phyloP scores from a whole-genome alignment of 257 asterid genomes.

The Galeopsis tetrahit region DNA sequence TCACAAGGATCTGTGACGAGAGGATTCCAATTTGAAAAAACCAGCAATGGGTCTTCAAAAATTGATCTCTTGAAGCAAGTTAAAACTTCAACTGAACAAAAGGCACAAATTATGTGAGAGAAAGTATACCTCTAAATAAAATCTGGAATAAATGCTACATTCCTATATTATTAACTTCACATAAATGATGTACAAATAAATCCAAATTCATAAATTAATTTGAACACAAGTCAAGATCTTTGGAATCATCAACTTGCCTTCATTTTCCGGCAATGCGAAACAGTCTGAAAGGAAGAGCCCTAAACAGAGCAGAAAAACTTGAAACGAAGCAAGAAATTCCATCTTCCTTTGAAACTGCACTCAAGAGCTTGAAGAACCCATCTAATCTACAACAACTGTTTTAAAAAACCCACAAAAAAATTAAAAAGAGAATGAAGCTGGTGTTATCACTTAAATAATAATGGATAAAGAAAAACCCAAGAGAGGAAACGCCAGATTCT shows the following conservation, averaged over 20 bases:
- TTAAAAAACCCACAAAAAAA: conserved; percentile 11
- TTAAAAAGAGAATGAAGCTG: conserved; percentile 21
- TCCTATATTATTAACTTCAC: conserved; percentile 15
- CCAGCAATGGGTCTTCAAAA: conserved; percentile 79
- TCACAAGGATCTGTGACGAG: conserved; percentile 82
- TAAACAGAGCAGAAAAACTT: conserved; percentile 48
- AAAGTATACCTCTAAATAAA: conserved; percentile 16
- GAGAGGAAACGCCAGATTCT: conserved; percentile 40
- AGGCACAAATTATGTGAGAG: conserved; percentile 24
- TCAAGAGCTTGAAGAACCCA: conserved; percentile 43
- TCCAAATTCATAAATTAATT: conserved; percentile 30
- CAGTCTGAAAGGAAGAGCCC: conserved; percentile 46
- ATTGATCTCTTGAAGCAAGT: conserved; percentile 82
- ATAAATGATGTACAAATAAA: conserved; percentile 19
- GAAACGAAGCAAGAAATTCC: conserved; percentile 43
- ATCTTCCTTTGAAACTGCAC: conserved; percentile 45
- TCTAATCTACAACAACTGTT: conserved; percentile 35
- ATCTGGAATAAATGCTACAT: neutral
- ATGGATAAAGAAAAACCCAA: conserved; percentile 16
- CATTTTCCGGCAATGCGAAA: conserved; percentile 61
- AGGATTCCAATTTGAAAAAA: conserved; percentile 82
- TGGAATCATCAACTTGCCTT: conserved; percentile 53
- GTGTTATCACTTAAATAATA: conserved; percentile 30
- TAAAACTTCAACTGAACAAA: conserved; percentile 75
- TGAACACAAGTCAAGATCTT: conserved; percentile 60